These are phyloP conservation scores for Penicillium sp. DNA, from an alignment of 2,329 filamentous ascomycete species.

Conservation along the genomic window DNA sequence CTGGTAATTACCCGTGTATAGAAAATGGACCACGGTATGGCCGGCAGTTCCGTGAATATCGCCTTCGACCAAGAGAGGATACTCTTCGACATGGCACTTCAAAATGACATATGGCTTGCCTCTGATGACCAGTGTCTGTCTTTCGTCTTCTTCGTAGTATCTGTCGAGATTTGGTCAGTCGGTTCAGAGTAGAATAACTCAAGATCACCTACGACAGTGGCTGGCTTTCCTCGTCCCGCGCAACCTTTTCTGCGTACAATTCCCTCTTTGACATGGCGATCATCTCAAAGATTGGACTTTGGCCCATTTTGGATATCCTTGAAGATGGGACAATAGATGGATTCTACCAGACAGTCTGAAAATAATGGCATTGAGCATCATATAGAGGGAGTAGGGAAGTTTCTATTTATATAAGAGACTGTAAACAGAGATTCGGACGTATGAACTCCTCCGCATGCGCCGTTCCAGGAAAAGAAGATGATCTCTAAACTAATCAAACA, in stretches of 20 bases:
- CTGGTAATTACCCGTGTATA: conserved; percentile 17
- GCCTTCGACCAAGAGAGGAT: neutral
- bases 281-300: neutral
- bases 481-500: no score
- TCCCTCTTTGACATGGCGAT: neutral
- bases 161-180: neutral
- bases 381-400: neutral
- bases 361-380: neutral
- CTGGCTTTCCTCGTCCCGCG: neutral
- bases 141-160: neutral
- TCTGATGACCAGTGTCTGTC: neutral
- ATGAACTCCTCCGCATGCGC: neutral
- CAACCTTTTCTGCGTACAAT: no score
- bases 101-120: neutral
- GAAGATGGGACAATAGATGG: neutral
- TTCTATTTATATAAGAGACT: neutral
- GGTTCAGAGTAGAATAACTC: neutral
- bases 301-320: neutral
- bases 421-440: neutral
- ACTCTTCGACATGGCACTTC: neutral
- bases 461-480: neutral
- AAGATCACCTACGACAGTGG: neutral
- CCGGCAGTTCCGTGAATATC: conserved; percentile 27
- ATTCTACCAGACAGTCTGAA: neutral
- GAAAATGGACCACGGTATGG: conserved; percentile 21